phyloP scores from a whole-genome alignment of 1,284 basidiomycete species.

The Vanrija humicola region DNA sequence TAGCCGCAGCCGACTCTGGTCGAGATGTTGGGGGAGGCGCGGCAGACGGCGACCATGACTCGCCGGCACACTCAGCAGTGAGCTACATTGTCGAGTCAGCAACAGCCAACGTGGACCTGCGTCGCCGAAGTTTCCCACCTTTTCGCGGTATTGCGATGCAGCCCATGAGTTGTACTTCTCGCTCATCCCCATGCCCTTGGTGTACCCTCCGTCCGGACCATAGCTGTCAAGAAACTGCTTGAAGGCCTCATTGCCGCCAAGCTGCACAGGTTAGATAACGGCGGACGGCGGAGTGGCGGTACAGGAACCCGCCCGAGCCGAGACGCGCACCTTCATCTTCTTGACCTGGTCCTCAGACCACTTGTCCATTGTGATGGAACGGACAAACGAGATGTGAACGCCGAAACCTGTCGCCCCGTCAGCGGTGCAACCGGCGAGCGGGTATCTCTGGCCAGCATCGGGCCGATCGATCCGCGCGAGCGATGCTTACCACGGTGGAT shows the following conservation, averaged over 20 bases:
- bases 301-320: constrained; percentile 5
- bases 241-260: constrained; percentile 80
- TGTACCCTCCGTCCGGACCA: constrained; percentile 69
- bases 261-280: constrained; percentile 48
- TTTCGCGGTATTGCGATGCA: constrained; percentile 84
- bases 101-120: neutral
- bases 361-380: constrained; percentile 91
- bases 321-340: constrained; percentile 71
- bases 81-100: constrained; percentile 22
- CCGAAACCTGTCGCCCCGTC: constrained; percentile 31
- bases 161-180: constrained; percentile 91
- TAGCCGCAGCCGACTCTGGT: constrained; percentile 42
- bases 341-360: constrained; percentile 87
- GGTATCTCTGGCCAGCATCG: neutral
- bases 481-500: constrained; percentile 66
- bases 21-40: constrained; percentile 33
- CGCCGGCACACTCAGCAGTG: constrained; percentile 41
- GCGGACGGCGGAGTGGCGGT: neutral
- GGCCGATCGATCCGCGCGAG: neutral
- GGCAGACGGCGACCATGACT: constrained; percentile 44
- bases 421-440: neutral
- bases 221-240: constrained; percentile 72
- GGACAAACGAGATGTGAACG: constrained; percentile 66
- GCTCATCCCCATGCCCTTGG: constrained; percentile 61
- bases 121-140: constrained; percentile 53